phyloP scores from a whole-genome alignment of 2,329 filamentous ascomycete species.

The Ampelomyces quisqualis region DNA sequence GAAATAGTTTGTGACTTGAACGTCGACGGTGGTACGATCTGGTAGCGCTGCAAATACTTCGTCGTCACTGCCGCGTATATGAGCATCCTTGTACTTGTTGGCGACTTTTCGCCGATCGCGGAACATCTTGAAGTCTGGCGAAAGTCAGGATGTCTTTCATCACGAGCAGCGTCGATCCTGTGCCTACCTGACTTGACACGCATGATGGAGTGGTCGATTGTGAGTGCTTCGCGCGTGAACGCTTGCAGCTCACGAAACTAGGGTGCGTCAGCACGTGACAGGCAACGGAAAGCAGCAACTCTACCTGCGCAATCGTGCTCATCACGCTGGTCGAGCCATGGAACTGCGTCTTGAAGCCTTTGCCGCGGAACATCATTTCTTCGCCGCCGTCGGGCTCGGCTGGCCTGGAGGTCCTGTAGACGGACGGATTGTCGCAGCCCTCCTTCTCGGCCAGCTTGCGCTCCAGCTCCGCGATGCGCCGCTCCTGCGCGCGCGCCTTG shows the following conservation, averaged over 20 bases:
- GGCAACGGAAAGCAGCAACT: not conserved
- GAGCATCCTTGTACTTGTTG: slow-evolving; percentile 23
- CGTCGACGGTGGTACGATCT: slow-evolving; percentile 43
- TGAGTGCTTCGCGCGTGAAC: slow-evolving; percentile 38
- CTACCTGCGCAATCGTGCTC: slow-evolving; percentile 39
- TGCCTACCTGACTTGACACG: slow-evolving; percentile 23
- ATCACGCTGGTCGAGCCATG: slow-evolving; percentile 47
- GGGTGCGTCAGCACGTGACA: slow-evolving; percentile 8
- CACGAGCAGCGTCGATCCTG: too few species aligned
- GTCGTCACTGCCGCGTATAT: slow-evolving; percentile 24
- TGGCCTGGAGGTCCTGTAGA: slow-evolving; percentile 12
- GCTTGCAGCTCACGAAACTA: slow-evolving; percentile 42
- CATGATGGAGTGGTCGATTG: slow-evolving; percentile 30
- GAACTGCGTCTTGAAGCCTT: slow-evolving; percentile 50
- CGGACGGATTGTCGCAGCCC: slow-evolving; percentile 17
- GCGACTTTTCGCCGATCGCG: slow-evolving; percentile 31
- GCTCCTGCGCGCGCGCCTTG: slow-evolving; percentile 36
- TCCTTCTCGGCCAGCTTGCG: slow-evolving; percentile 28
- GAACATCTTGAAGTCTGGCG: slow-evolving; percentile 35
- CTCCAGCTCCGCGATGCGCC: slow-evolving; percentile 36
- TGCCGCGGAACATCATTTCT: slow-evolving; percentile 47
- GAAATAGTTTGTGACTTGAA: slow-evolving; percentile 52
- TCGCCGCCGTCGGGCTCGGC: slow-evolving; percentile 30
- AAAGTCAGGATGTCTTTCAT: not conserved
- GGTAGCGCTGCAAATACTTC: slow-evolving; percentile 44